Evolutionary conservation across 768 basidiomycete species (phyloP).

Genomic region (Mycena galopus): DNA sequence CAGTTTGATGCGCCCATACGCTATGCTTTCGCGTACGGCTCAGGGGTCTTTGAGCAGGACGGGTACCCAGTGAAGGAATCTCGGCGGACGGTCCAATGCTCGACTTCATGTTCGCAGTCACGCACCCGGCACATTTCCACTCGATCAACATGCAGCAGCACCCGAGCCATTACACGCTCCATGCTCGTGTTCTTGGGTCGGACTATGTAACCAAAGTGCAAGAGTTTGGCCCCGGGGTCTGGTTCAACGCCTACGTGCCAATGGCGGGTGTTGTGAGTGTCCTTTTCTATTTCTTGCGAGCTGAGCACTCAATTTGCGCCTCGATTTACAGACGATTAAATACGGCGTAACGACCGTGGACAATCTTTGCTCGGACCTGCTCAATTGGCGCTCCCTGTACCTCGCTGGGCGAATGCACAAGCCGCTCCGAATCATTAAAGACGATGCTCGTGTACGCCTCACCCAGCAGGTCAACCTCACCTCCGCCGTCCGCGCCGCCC

Average conservation of each 20-base stretch:
- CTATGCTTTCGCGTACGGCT: constrained; percentile 98
- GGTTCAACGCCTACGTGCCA: constrained; percentile 95
- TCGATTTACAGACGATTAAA: constrained; percentile 80
- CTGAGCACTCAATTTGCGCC: constrained; percentile 7
- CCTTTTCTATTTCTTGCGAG: constrained; percentile 17
- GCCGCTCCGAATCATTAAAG: constrained; percentile 92
- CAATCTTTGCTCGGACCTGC: constrained; percentile 87
- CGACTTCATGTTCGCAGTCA: constrained; percentile 97
- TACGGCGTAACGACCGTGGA: constrained; percentile 96
- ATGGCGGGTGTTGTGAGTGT: constrained; percentile 85
- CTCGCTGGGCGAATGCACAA: constrained; percentile 98
- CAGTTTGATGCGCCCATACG: constrained; percentile 92
- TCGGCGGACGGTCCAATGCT: constrained; percentile 77
- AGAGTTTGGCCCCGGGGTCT: constrained; percentile 85
- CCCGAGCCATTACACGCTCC: constrained; percentile 91
- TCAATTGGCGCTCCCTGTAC: constrained; percentile 95
- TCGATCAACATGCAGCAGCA: constrained; percentile 94
- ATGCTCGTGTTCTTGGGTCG: constrained; percentile 87
- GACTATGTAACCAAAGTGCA: constrained; percentile 86
- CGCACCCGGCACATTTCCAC: constrained; percentile 94
- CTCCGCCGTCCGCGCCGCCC: constrained; percentile 90
- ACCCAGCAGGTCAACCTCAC: constrained; percentile 95
- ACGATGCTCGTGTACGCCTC: constrained; percentile 91
- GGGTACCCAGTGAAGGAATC: constrained; percentile 66
- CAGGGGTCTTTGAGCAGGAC: constrained; percentile 94